Base-by-base conservation (phyloP, 495 filamentous ascomycete species). In the Penicillium riverlandense region DNA sequence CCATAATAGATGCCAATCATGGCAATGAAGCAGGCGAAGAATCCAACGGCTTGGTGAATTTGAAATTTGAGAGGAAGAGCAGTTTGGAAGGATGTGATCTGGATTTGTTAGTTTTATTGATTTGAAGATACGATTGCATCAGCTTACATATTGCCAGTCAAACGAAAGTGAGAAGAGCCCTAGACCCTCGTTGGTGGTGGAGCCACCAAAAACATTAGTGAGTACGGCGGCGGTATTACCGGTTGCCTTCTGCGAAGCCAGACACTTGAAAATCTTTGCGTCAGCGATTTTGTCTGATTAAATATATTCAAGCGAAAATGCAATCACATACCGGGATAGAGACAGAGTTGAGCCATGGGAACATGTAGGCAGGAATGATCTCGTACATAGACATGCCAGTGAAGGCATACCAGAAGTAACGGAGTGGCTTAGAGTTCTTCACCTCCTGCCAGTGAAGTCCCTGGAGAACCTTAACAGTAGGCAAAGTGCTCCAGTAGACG, bases 61-160 rank as follows among this genome's bases (percentile, higher is more conserved):
- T 61, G 58, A 1, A 61, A 34, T 8, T 49, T 54, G 8, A 67
- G 44, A 10, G 64, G 64, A n/a, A 67, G 48, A 1, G 61, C 50
- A 6, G 61, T 62, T 50, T 62, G 61, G 7, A 57, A 52, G 7
- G 52, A 65, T 2, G 59, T 65, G 48, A 59, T 61, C 61, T 67
- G 34, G 7, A 8, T 11, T 6, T 5, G 35, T 61, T 11, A 60
- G 54, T 9, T 4, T 41, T 33, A 30, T 2, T 35, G 31, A 9
- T 14, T 29, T 14, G 29, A 15, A 7, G 11, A 1, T 27, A 7
- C 7, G 15, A 29, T 15, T 10, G 16, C 4, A n/a, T 13, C 1
- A 9, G 31, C 61, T 49, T 54, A 78, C 68, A 48, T 79, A 80
- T 58, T 80, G 73, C 76, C 76, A 80, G 55, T 80, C 77, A 8